phyloP scores from a whole-genome alignment of 1,139 yeast genomes.

The Protomyces arabidopsidicola region DNA sequence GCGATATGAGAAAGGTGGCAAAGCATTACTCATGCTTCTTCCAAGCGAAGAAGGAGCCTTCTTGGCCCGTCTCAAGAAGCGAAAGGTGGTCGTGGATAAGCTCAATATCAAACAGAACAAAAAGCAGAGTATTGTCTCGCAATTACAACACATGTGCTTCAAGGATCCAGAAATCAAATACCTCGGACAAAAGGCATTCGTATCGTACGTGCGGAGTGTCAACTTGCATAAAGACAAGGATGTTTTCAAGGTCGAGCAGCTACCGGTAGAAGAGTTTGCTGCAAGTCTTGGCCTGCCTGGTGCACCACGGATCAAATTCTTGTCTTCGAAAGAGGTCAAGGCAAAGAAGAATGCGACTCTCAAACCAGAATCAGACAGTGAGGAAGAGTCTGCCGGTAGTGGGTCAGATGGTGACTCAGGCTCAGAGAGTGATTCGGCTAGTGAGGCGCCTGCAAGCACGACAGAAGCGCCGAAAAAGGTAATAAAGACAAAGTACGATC shows the following conservation, averaged over 20 bases:
- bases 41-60: conserved; percentile 82
- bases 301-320: conserved; percentile 84
- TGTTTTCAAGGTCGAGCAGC: conserved; percentile 66
- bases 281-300: conserved; percentile 89
- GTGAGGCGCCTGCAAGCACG: conserved; percentile 41
- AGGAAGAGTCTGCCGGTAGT: not conserved
- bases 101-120: conserved; percentile 72
- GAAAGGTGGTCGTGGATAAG: conserved; percentile 64
- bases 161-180: conserved; percentile 87
- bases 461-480: conserved; percentile 36
- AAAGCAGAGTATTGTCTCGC: conserved; percentile 73
- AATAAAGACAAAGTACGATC: conserved; percentile 82
- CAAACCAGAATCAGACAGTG: conserved; percentile 42
- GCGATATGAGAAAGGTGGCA: conserved; percentile 84
- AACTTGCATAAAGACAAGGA: conserved; percentile 83
- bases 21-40: conserved; percentile 72
- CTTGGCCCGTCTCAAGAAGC: conserved; percentile 56
- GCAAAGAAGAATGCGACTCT: conserved; percentile 80
- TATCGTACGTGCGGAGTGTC: conserved; percentile 79
- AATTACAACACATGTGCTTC: conserved; percentile 84
- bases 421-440: conserved; percentile 56
- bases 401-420: conserved; percentile 41
- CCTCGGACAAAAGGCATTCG: conserved; percentile 91
- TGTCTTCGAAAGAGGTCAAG: conserved; percentile 50
- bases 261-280: conserved; percentile 82